Evolutionary conservation across 2,329 filamentous ascomycete genomes (phyloP).

Genomic region (Stachybotrys echinatus): DNA sequence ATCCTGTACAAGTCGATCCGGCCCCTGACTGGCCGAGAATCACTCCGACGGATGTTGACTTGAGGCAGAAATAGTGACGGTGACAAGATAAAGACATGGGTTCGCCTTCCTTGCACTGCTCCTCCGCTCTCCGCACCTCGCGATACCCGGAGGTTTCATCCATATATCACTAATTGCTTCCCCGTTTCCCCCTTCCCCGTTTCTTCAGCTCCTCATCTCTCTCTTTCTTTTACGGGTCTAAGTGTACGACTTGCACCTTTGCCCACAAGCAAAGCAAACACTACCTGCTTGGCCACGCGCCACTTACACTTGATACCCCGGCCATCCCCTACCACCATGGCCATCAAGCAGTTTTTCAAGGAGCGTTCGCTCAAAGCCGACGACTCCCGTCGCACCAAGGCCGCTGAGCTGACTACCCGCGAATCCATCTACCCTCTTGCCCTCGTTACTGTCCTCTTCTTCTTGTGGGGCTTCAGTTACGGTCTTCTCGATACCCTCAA

Average conservation of each 20-base stretch:
- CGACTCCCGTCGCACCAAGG: slow-evolving; percentile 33
- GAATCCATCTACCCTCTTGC: slow-evolving; percentile 62
- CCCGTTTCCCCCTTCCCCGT: neutral
- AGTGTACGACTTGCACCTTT: too few species aligned
- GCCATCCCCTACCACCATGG: neutral
- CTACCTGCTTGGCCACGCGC: too few species aligned
- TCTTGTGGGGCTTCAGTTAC: slow-evolving; percentile 42
- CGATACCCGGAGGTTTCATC: neutral
- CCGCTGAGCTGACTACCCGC: slow-evolving; percentile 55
- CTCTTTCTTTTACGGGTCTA: too few species aligned
- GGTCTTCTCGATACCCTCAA: slow-evolving; percentile 43
- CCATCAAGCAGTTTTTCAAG: slow-evolving; percentile 24
- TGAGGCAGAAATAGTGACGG: neutral
- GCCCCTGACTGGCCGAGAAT: neutral
- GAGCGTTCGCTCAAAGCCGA: slow-evolving; percentile 38
- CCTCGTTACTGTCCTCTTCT: slow-evolving; percentile 44
- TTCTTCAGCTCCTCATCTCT: too few species aligned
- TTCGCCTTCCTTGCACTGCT: neutral
- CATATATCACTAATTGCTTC: neutral
- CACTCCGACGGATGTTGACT: neutral
- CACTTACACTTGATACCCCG: too few species aligned
- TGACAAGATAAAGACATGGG: neutral
- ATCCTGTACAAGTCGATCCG: neutral
- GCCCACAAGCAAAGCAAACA: too few species aligned
- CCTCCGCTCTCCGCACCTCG: neutral